Conservation (phyloP, 179 eudicot species). For the Dionaea muscipula region DNA sequence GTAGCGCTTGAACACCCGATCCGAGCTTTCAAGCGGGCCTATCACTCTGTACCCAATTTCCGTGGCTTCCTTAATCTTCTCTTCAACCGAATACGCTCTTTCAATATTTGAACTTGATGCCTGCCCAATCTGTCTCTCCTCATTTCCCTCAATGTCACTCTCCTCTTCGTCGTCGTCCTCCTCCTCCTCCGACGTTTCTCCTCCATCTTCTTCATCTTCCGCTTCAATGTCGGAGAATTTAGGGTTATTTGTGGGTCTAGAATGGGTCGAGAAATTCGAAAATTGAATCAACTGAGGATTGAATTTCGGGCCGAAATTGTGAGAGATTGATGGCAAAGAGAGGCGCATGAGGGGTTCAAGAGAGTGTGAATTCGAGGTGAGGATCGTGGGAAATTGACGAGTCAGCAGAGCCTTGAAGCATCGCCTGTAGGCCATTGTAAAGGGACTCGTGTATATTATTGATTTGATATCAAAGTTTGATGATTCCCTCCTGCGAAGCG, state of each 20-base stretch:
- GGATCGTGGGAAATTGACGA: slow-evolving; percentile 19
- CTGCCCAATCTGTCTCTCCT: slow-evolving; percentile 13
- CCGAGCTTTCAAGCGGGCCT: slow-evolving; percentile 47
- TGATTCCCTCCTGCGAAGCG: too few species aligned
- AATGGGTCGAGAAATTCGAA: slow-evolving; percentile 33
- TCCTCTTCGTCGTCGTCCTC: slow-evolving; percentile 22
- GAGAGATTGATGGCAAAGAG: slow-evolving; percentile 12
- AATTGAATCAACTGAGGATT: slow-evolving; percentile 12
- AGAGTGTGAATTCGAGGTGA: slow-evolving; percentile 18
- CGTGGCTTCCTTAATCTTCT: slow-evolving; percentile 45
- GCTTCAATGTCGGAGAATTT: slow-evolving; percentile 7
- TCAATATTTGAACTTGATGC: slow-evolving; percentile 20
- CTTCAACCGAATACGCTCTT: slow-evolving; percentile 36
- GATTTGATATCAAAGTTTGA: too few species aligned
- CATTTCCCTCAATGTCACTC: slow-evolving; percentile 23
- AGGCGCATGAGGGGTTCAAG: slow-evolving; percentile 20
- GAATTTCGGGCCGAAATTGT: slow-evolving; percentile 13
- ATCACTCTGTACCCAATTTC: slow-evolving; percentile 73
- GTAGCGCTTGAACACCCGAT: slow-evolving; percentile 46
- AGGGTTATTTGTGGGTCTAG: slow-evolving; percentile 12
- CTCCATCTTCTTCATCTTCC: slow-evolving; percentile 20
- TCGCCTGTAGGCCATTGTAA: slow-evolving; percentile 31
- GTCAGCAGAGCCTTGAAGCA: slow-evolving; percentile 12
- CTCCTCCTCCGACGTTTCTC: slow-evolving; percentile 16
- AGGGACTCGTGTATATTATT: too few species aligned